phyloP scores from a whole-genome alignment of 371 early-diverging fungal species.

The Capniomyces stellatus region DNA sequence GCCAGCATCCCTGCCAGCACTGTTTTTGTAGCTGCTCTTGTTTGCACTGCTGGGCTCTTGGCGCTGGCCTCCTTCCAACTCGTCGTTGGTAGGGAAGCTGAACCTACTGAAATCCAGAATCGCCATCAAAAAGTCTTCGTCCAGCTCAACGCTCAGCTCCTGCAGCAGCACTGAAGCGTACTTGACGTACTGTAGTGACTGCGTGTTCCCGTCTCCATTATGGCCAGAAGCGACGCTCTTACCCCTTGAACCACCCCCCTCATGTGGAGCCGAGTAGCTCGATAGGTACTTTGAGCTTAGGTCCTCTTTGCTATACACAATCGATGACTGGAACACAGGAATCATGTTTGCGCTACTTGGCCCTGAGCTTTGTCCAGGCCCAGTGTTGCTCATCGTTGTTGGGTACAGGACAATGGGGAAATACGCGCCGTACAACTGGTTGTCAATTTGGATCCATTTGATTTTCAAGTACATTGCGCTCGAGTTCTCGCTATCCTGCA shows the following conservation, averaged over 20 bases:
- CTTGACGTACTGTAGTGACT: slow-evolving; percentile 55
- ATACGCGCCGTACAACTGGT: slow-evolving; percentile 65
- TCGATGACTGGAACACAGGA: slow-evolving; percentile 18
- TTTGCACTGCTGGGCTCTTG: background rate
- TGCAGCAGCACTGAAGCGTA: slow-evolving; percentile 78
- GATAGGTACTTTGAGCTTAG: background rate
- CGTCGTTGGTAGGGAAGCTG: background rate
- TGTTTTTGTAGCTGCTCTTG: background rate
- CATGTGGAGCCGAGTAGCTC: background rate
- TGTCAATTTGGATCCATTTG: slow-evolving; percentile 89
- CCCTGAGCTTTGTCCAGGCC: slow-evolving; percentile 29
- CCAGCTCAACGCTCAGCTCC: slow-evolving; percentile 79
- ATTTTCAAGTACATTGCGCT: slow-evolving; percentile 53
- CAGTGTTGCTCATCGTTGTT: slow-evolving; percentile 33
- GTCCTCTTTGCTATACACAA: slow-evolving; percentile 56
- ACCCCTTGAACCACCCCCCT: background rate
- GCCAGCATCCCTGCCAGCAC: background rate
- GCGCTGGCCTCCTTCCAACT: background rate
- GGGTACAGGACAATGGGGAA: slow-evolving; percentile 86
- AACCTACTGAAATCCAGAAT: slow-evolving; percentile 51
- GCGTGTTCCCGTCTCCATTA: slow-evolving; percentile 37
- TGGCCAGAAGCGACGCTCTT: background rate
- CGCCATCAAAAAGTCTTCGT: slow-evolving; percentile 74
- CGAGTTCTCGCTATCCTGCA: slow-evolving; percentile 53
- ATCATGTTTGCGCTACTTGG: slow-evolving; percentile 11